Percentiles rank a stretch among this genome's conserved stretches.
Conservation (phyloP, 148 eudicot genomes). For the Nepenthes mirabilis region DNA sequence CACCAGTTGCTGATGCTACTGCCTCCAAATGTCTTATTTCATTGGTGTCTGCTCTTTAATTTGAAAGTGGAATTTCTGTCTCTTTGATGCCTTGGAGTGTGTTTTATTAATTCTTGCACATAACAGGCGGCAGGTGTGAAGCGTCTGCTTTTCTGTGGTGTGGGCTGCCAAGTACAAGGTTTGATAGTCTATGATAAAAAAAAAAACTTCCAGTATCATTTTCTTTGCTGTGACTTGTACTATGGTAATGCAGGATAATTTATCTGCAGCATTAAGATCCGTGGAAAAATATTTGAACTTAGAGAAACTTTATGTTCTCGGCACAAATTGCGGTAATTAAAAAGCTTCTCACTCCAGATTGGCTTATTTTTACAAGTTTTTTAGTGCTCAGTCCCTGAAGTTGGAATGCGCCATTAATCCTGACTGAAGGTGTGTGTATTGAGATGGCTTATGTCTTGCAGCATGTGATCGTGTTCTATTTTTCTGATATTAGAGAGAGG, state of each 20-base stretch:
- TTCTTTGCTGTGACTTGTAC: constrained; percentile 42
- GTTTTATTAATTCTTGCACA: constrained; percentile 2
- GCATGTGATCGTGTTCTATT: no score
- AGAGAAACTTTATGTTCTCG: constrained; percentile 91
- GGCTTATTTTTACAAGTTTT: not conserved
- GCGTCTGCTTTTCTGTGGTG: constrained; percentile 95
- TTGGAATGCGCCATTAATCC: not conserved
- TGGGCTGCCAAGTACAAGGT: constrained; percentile 99
- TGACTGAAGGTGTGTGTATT: no score
- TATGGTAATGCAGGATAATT: constrained; percentile 68
- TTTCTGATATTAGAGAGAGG: no score
- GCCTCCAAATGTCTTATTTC: no score
- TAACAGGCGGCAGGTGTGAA: constrained; percentile 93
- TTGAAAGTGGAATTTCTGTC: not conserved
- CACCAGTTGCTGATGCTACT: no score
- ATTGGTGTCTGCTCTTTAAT: no score
- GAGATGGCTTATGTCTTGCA: no score
- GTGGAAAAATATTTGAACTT: constrained; percentile 87
- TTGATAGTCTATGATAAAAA: constrained; percentile 6
- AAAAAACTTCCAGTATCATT: constrained; percentile 4
- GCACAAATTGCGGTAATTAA: constrained; percentile 84
- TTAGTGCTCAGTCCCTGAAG: not conserved
- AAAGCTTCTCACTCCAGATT: not conserved
- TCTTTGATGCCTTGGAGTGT: not conserved
- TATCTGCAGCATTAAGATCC: constrained; percentile 90